These are phyloP conservation scores for Diaporthe ampelina DNA, from an alignment of 2,329 filamentous ascomycete genomes.

Conservation along the genomic window DNA sequence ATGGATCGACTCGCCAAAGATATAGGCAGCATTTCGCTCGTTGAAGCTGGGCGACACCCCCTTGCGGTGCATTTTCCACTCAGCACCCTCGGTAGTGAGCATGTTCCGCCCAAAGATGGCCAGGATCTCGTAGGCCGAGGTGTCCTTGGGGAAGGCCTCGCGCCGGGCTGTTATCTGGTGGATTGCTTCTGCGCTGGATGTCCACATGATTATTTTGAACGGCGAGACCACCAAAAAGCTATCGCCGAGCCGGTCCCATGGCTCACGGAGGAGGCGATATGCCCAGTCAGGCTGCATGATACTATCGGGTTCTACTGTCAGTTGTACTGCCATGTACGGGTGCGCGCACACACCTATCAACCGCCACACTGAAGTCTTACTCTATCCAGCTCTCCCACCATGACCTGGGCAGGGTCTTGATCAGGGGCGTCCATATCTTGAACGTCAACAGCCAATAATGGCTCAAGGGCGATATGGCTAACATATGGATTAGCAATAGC, in stretches of 20 bases:
- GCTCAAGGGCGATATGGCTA: constrained; percentile 65
- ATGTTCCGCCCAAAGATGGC: constrained; percentile 80
- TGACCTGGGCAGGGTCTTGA: constrained; percentile 67
- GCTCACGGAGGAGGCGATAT: constrained; percentile 67
- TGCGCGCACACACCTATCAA: not conserved
- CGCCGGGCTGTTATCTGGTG: constrained; percentile 75
- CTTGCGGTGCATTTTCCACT: constrained; percentile 82
- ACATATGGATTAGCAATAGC: constrained; percentile 41
- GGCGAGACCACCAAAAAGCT: constrained; percentile 76
- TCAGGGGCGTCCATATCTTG: constrained; percentile 67
- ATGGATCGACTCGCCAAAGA: constrained; percentile 72
- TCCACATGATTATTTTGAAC: constrained; percentile 64
- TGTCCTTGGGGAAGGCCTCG: constrained; percentile 80
- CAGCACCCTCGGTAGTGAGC: constrained; percentile 75
- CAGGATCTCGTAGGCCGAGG: constrained; percentile 69
- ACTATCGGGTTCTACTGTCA: constrained; percentile 50
- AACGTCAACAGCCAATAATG: constrained; percentile 69
- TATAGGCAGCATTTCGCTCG: constrained; percentile 78
- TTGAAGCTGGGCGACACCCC: constrained; percentile 80
- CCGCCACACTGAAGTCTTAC: constrained; percentile 57
- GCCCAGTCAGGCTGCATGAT: constrained; percentile 72
- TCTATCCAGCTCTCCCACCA: constrained; percentile 71
- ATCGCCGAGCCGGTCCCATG: constrained; percentile 73
- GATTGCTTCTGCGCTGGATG: constrained; percentile 75
- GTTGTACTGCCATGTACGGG: not conserved